A percentile compares a stretch with the other conserved stretches of the same genome.
These are phyloP conservation scores for Grigorovia humatica DNA, from an alignment of 805 yeast species.

Conservation along the genomic window DNA sequence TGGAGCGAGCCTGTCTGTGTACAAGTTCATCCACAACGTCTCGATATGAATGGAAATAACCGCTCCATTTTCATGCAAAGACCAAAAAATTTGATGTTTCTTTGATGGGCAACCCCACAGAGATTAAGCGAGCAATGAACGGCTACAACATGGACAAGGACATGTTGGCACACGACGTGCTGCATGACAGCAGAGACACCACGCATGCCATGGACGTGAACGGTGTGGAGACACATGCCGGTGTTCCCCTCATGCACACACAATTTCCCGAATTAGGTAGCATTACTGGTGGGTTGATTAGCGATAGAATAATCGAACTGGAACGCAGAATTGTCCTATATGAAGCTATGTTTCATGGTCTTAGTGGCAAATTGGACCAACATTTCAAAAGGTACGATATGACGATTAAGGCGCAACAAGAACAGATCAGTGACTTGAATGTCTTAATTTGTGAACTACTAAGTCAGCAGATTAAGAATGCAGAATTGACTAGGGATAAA, in stretches of 20 bases:
- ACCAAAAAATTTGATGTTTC: no score
- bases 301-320: slow-evolving; percentile 7
- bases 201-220: not conserved
- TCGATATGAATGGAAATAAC: not conserved
- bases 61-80: not conserved
- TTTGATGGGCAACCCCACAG: not conserved
- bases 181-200: not conserved
- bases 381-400: slow-evolving; percentile 26
- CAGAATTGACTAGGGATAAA: slow-evolving; percentile 22
- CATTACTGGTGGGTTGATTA: not conserved
- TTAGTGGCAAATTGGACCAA: slow-evolving; percentile 24
- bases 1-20: not conserved
- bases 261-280: not conserved
- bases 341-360: slow-evolving; percentile 24
- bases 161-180: not conserved
- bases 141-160: not conserved
- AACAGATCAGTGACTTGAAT: slow-evolving; percentile 23
- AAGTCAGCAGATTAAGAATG: slow-evolving; percentile 23
- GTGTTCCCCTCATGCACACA: not conserved
- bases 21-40: not conserved
- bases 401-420: slow-evolving; percentile 24
- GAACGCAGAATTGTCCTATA: slow-evolving; percentile 23
- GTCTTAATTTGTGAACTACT: slow-evolving; percentile 17
- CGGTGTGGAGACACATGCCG: not conserved
- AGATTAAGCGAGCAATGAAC: not conserved